phyloP scores from a whole-genome alignment of 192 early-diverging fungal genomes.

The Linnemannia elongata region DNA sequence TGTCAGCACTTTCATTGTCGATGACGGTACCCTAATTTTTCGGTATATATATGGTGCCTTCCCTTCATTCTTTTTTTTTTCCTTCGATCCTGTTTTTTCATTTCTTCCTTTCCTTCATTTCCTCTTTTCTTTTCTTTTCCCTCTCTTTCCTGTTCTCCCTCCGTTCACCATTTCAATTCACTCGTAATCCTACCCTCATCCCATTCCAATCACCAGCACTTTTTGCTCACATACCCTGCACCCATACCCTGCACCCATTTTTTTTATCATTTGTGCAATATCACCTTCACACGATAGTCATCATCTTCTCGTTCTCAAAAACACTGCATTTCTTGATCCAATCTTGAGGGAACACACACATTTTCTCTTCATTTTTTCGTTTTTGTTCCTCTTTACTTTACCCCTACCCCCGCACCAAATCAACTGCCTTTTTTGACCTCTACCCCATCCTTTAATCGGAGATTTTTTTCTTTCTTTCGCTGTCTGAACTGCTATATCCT shows the following conservation, averaged over 20 bases:
- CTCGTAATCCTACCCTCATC: background rate
- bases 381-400: background rate
- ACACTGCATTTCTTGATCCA: background rate
- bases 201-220: too few relatives aligned
- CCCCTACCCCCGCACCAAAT: background rate
- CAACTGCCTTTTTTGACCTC: slow-evolving; percentile 4
- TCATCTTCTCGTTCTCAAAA: background rate
- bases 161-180: background rate
- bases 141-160: background rate
- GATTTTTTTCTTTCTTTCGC: background rate
- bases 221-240: background rate
- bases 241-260: background rate
- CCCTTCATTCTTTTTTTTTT: background rate
- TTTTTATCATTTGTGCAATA: background rate
- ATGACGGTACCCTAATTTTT: background rate
- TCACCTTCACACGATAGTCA: background rate
- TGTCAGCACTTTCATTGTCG: background rate
- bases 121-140: background rate
- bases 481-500: background rate
- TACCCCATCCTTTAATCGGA: background rate
- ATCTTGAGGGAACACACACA: background rate
- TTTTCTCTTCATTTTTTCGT: background rate
- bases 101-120: background rate
- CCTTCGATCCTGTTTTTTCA: background rate
- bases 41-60: background rate